phyloP scores from a whole-genome alignment of 2,329 filamentous ascomycete genomes.

The Trichophyton equinum region DNA sequence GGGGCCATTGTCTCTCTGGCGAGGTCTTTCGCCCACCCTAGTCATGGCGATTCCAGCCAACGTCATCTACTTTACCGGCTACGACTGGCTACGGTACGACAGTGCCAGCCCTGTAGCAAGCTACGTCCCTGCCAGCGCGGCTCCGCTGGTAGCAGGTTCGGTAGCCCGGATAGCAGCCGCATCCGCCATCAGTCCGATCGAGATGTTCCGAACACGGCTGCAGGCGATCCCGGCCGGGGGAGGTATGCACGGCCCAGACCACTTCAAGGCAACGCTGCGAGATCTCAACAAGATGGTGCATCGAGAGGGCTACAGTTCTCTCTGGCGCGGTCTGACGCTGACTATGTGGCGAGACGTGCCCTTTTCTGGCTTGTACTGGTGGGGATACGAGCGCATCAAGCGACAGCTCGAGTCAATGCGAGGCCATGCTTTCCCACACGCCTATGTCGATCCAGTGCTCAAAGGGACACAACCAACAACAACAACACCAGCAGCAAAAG shows the following conservation, averaged over 20 bases:
- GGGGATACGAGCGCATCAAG: slow-evolving; percentile 82
- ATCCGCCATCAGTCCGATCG: slow-evolving; percentile 73
- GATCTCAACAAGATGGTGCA: slow-evolving; percentile 70
- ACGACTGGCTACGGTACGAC: slow-evolving; percentile 81
- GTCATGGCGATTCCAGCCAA: slow-evolving; percentile 91
- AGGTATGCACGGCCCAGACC: slow-evolving; percentile 39
- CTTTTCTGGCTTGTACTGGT: slow-evolving; percentile 96
- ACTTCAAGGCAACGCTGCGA: slow-evolving; percentile 66
- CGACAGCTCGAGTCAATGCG: slow-evolving; percentile 58
- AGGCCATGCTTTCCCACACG: slow-evolving; percentile 27
- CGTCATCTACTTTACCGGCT: slow-evolving; percentile 97
- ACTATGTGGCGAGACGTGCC: slow-evolving; percentile 96
- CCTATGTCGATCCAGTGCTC: background rate
- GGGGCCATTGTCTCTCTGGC: slow-evolving; percentile 74
- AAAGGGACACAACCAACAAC: background rate
- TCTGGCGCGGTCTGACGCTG: slow-evolving; percentile 82
- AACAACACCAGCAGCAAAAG: too few relatives aligned
- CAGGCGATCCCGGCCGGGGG: slow-evolving; percentile 53
- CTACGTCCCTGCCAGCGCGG: slow-evolving; percentile 53
- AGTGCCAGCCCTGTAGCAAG: slow-evolving; percentile 57
- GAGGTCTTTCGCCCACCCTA: slow-evolving; percentile 84
- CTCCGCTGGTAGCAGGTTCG: slow-evolving; percentile 69
- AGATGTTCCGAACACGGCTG: slow-evolving; percentile 85
- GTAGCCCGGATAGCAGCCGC: slow-evolving; percentile 69
- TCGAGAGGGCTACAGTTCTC: slow-evolving; percentile 59